Evolutionary conservation across 768 basidiomycete species (phyloP).

Genomic region (Phanerodontia chrysosporium): DNA sequence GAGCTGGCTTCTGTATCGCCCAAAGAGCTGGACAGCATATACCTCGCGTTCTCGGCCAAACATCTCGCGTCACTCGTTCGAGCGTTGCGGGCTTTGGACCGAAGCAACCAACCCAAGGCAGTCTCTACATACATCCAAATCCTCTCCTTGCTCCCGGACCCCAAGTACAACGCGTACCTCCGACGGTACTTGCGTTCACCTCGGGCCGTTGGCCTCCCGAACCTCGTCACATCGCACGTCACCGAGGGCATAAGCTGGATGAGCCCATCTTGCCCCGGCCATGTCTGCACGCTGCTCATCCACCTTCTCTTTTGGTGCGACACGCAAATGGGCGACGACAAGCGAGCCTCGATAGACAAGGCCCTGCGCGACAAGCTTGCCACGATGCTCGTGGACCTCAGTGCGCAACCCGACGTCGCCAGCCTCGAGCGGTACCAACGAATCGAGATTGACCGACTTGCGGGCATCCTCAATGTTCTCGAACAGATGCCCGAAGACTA

Average conservation of each 20-base stretch:
- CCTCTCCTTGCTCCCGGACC: neutral
- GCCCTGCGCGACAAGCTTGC: neutral
- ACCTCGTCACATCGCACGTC: neutral
- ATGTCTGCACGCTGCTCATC: neutral
- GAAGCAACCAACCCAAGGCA: neutral
- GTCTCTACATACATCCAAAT: neutral
- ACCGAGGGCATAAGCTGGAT: neutral
- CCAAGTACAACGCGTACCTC: slow-evolving; percentile 1
- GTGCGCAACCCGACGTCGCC: neutral
- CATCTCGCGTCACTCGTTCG: neutral
- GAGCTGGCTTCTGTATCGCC: neutral
- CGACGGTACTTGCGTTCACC: neutral
- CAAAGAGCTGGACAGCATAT: neutral
- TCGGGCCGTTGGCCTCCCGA: neutral
- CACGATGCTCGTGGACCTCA: neutral
- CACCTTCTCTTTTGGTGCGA: slow-evolving; percentile 1
- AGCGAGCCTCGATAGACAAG: neutral
- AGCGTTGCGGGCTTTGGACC: neutral
- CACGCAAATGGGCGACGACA: slow-evolving; percentile 4
- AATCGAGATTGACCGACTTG: neutral
- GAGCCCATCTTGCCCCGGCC: neutral
- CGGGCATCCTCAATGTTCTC: neutral
- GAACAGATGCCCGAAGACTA: neutral
- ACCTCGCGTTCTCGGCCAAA: neutral
- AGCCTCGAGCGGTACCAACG: neutral